These are phyloP conservation scores for Neospora caninum DNA, from an alignment of 169 alveolate genomes.

Conservation along the genomic window DNA sequence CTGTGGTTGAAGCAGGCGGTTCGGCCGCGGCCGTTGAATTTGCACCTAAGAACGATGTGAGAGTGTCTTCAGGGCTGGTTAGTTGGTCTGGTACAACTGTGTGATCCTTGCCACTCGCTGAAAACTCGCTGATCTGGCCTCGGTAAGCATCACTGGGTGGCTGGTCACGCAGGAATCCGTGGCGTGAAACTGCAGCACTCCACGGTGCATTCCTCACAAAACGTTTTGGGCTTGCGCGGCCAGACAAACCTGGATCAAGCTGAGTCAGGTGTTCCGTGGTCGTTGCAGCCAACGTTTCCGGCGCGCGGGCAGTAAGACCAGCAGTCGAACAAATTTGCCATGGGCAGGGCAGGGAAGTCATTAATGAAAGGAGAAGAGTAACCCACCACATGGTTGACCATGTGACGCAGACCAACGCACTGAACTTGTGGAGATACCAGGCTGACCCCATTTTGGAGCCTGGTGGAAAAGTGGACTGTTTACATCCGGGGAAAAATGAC, in stretches of 20 bases:
- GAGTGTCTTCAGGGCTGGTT: neutral
- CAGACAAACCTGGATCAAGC: neutral
- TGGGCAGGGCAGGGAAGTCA: neutral
- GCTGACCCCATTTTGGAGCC: neutral
- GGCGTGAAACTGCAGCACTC: neutral
- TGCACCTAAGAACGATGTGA: neutral
- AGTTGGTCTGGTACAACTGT: too few relatives aligned
- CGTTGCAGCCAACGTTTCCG: neutral
- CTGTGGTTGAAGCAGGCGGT: neutral
- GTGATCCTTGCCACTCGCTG: too few relatives aligned
- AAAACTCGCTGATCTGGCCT: too few relatives aligned
- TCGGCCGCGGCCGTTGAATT: neutral
- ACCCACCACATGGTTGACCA: neutral
- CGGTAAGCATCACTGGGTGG: too few relatives aligned
- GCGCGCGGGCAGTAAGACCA: neutral
- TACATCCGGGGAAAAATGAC: neutral
- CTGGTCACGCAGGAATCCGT: neutral
- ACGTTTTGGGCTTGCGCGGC: neutral
- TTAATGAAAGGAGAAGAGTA: neutral
- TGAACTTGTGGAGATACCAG: neutral
- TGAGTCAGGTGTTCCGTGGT: neutral
- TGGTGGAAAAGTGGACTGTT: neutral
- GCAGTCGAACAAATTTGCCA: neutral
- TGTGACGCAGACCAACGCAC: neutral
- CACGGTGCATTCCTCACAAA: neutral